These are phyloP conservation scores for Acorus gramineus DNA, from an alignment of 106 monocot genomes.

Conservation along the genomic window DNA sequence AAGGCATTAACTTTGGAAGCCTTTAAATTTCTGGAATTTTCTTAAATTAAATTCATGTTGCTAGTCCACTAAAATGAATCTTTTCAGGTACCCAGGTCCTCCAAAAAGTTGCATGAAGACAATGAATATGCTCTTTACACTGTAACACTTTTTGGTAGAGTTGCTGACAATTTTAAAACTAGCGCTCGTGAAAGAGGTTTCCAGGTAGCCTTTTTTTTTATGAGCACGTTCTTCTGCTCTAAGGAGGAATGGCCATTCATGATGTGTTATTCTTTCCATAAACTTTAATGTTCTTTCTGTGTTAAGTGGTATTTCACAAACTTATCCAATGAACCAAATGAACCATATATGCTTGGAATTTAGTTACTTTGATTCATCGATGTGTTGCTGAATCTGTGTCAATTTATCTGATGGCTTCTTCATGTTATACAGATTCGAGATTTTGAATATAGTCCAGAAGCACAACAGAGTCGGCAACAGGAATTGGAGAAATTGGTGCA, in stretches of 20 bases:
- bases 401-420: not conserved
- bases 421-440: conserved; percentile 58
- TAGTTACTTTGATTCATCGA: no score
- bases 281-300: no score
- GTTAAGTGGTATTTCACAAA: no score
- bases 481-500: conserved; percentile 78
- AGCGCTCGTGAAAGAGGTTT: conserved; percentile 87
- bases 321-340: no score
- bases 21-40: not conserved
- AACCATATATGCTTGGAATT: no score
- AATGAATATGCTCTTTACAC: conserved; percentile 95
- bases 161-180: conserved; percentile 76
- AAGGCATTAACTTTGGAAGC: not conserved
- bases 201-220: conserved; percentile 51
- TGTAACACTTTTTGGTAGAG: conserved; percentile 68
- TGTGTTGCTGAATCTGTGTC: no score
- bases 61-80: not conserved
- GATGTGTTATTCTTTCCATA: no score
- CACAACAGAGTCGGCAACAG: conserved; percentile 61
- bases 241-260: no score
- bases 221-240: not conserved
- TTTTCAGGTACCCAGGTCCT: conserved; percentile 76
- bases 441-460: conserved; percentile 85
- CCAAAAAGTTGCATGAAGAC: conserved; percentile 85
- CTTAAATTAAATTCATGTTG: not conserved